phyloP scores from a whole-genome alignment of 345 rosid genomes.

The Cardamine chenopodiifolia region DNA sequence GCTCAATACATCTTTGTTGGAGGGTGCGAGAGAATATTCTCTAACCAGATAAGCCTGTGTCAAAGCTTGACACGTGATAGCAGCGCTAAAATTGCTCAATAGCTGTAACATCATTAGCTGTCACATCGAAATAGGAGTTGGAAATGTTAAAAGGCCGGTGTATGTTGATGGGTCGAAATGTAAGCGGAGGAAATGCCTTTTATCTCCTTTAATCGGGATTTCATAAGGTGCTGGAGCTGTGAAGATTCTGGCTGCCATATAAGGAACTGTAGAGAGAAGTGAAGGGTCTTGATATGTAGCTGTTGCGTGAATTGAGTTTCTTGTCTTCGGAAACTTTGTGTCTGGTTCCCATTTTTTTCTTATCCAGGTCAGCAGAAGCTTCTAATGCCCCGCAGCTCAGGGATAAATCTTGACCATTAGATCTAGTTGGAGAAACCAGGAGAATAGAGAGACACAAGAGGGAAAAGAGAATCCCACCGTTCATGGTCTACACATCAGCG shows the following conservation, averaged over 20 bases:
- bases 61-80: slow-evolving; percentile 65
- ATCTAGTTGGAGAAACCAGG: slow-evolving; percentile 24
- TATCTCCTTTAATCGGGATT: slow-evolving; percentile 48
- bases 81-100: slow-evolving; percentile 71
- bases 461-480: slow-evolving; percentile 25
- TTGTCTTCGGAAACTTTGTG: slow-evolving; percentile 47
- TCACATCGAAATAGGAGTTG: slow-evolving; percentile 61
- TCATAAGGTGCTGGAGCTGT: slow-evolving; percentile 54
- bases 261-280: slow-evolving; percentile 62
- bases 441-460: slow-evolving; percentile 35
- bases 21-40: slow-evolving; percentile 64
- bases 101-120: slow-evolving; percentile 54
- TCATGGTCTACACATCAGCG: slow-evolving; percentile 46
- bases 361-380: slow-evolving; percentile 57
- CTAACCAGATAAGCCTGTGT: slow-evolving; percentile 65
- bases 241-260: slow-evolving; percentile 76
- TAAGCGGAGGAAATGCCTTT: slow-evolving; percentile 55
- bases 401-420: slow-evolving; percentile 31
- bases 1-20: slow-evolving; percentile 38
- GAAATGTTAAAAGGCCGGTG: slow-evolving; percentile 47
- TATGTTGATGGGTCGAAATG: slow-evolving; percentile 72
- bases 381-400: slow-evolving; percentile 60
- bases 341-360: slow-evolving; percentile 67
- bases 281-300: slow-evolving; percentile 73
- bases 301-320: slow-evolving; percentile 41